Conservation (phyloP, 2,329 filamentous ascomycete genomes). For the Microdochium bolleyi region DNA sequence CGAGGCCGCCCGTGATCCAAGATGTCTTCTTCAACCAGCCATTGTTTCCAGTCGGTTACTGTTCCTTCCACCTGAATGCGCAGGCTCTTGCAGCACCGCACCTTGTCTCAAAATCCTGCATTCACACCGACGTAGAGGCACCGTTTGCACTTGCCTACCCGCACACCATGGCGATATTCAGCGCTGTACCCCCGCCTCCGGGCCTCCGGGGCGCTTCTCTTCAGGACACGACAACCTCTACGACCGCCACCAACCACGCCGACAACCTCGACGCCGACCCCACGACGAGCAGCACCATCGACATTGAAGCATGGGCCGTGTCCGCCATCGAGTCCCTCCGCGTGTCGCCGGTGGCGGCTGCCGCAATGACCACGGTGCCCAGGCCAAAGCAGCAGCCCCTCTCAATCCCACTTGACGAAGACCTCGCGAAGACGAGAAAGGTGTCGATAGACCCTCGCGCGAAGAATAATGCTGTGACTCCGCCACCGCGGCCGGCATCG, state of each 20-base stretch:
- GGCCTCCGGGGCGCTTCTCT: conserved; percentile 14
- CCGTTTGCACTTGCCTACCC: not conserved
- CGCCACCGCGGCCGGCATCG: conserved; percentile 35
- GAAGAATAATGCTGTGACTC: conserved; percentile 15
- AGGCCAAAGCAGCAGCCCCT: conserved; percentile 56
- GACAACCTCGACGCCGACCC: not conserved
- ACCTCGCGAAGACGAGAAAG: conserved; percentile 18
- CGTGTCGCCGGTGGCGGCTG: conserved; percentile 44
- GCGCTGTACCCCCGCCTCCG: conserved; percentile 41
- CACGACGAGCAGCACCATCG: conserved; percentile 28
- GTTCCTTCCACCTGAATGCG: not conserved
- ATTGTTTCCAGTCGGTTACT: not conserved
- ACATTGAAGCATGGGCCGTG: conserved; percentile 62
- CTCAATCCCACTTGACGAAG: conserved; percentile 67
- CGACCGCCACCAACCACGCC: conserved; percentile 8
- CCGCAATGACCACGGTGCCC: too few species aligned
- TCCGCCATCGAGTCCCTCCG: conserved; percentile 47
- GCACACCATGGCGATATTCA: conserved; percentile 41
- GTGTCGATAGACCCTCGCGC: conserved; percentile 17
- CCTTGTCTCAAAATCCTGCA: not conserved
- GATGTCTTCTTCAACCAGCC: not conserved
- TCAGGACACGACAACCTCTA: not conserved
- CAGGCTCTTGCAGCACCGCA: not conserved
- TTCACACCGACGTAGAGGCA: not conserved
- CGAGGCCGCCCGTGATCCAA: not conserved